These are phyloP conservation scores for Puccinia sorghi DNA, from an alignment of 1,284 basidiomycete species.

Conservation along the genomic window DNA sequence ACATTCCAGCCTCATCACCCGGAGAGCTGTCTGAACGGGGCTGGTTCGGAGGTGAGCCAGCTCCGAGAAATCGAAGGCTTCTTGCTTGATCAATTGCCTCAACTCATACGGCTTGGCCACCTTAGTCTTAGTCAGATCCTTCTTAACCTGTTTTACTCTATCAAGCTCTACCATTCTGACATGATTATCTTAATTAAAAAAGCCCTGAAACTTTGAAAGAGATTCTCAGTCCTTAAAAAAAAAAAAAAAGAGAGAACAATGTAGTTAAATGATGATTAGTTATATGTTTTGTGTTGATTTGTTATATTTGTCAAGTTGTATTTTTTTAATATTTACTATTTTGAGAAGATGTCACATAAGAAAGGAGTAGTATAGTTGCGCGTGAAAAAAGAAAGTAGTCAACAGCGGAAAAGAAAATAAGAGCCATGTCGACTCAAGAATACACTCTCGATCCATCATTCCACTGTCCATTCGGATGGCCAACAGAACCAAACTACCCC, in stretches of 20 bases:
- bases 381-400: too few species aligned
- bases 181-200: constrained; percentile 10
- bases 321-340: too few species aligned
- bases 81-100: constrained; percentile 13
- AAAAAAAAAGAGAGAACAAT: too few species aligned
- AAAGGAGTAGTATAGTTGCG: too few species aligned
- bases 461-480: constrained; percentile 47
- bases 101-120: background rate
- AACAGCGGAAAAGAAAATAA: too few species aligned
- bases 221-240: too few species aligned
- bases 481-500: constrained; percentile 30
- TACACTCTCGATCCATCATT: constrained; percentile 36
- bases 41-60: background rate
- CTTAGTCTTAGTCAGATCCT: background rate
- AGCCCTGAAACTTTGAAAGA: background rate
- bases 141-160: background rate
- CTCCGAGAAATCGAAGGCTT: background rate
- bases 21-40: too few species aligned
- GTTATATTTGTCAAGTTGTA: too few species aligned
- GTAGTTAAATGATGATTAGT: too few species aligned
- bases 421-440: background rate
- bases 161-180: constrained; percentile 8
- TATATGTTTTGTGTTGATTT: too few species aligned
- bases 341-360: too few species aligned
- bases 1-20: too few species aligned